These are phyloP conservation scores for Acorus gramineus DNA, from an alignment of 106 monocot genomes.

Conservation along the genomic window DNA sequence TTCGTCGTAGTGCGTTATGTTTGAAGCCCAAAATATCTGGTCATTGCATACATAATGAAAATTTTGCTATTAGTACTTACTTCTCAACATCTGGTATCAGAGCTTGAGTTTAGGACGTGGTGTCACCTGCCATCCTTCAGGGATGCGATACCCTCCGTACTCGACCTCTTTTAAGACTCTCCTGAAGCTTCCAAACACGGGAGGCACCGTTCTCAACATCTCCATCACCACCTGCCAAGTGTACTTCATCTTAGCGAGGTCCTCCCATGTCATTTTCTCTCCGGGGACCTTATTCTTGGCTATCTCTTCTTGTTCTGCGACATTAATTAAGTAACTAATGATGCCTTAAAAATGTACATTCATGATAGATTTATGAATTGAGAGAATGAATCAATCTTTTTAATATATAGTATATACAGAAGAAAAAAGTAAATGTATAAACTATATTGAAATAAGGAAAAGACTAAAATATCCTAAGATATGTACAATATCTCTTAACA, in stretches of 20 bases:
- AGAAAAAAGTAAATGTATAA: too few species aligned
- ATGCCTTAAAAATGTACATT: too few species aligned
- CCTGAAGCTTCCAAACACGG: conserved; percentile 26
- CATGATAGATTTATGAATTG: background rate
- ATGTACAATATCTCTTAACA: too few species aligned
- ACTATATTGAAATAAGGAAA: too few species aligned
- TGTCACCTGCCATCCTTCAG: conserved; percentile 37
- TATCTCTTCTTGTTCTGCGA: conserved; percentile 31
- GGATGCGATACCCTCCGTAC: conserved; percentile 21
- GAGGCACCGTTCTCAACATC: conserved; percentile 27
- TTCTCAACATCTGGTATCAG: background rate
- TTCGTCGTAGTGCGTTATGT: conserved; percentile 24
- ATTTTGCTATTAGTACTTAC: background rate
- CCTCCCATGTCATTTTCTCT: conserved; percentile 28
- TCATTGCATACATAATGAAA: background rate
- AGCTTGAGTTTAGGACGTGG: background rate
- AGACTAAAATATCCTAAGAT: too few species aligned
- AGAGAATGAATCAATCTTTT: background rate
- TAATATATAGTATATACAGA: too few species aligned
- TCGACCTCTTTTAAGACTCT: conserved; percentile 18
- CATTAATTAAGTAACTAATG: background rate
- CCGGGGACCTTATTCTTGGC: conserved; percentile 16
- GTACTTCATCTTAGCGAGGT: conserved; percentile 28
- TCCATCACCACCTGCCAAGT: conserved; percentile 33
- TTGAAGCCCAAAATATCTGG: conserved; percentile 29